Percentiles rank a stretch among this genome's conserved stretches.
Conservation (phyloP, 1,284 basidiomycete species). For the Rhodotorula sp. region DNA sequence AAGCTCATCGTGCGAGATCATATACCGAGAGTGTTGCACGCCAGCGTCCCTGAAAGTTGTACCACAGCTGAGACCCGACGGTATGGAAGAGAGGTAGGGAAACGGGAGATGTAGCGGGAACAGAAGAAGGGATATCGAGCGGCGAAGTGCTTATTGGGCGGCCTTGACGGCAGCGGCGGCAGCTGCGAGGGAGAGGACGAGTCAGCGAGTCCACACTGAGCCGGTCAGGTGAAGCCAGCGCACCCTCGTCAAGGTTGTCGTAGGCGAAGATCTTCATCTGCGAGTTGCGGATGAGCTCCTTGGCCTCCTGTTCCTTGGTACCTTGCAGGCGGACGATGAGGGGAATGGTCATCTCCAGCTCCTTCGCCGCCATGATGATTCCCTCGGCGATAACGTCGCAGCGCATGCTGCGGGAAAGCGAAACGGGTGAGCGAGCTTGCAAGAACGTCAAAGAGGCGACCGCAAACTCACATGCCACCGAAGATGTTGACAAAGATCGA, state of each 20-base stretch:
- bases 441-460: slow-evolving; percentile 64
- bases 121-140: no score
- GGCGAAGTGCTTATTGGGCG: slow-evolving; percentile 46
- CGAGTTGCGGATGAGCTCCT: slow-evolving; percentile 63
- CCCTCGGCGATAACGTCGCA: slow-evolving; percentile 74
- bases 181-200: slow-evolving; percentile 37
- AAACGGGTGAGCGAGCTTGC: slow-evolving; percentile 24
- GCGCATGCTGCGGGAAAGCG: slow-evolving; percentile 74
- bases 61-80: no score
- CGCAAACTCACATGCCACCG: slow-evolving; percentile 45
- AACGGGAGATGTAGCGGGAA: no score
- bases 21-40: no score
- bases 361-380: slow-evolving; percentile 96
- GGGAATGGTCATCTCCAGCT: slow-evolving; percentile 80
- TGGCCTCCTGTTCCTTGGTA: slow-evolving; percentile 93
- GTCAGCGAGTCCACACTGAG: neutral
- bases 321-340: slow-evolving; percentile 93
- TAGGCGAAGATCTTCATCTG: slow-evolving; percentile 82
- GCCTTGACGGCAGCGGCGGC: slow-evolving; percentile 70
- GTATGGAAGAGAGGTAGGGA: neutral
- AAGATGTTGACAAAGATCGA: slow-evolving; percentile 91
- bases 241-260: slow-evolving; percentile 73
- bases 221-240: neutral
- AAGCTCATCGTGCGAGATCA: no score
- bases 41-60: no score